Evolutionary conservation across 441 rosid genomes (phyloP).

Genomic region (Hura crepitans): DNA sequence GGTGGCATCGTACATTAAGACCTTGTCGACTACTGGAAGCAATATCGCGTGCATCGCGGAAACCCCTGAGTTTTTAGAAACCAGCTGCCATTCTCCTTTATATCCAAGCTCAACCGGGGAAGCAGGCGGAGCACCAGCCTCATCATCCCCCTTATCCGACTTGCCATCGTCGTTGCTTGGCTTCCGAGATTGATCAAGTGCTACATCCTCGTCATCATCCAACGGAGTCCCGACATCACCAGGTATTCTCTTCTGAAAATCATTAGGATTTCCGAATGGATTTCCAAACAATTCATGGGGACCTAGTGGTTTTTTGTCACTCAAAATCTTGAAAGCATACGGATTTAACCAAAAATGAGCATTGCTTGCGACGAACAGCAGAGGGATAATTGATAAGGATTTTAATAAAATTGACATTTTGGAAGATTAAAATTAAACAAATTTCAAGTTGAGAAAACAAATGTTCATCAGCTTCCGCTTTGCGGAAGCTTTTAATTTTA

Average conservation of each 20-base stretch:
- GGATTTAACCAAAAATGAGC: background rate
- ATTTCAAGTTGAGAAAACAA: background rate
- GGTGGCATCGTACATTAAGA: constrained; percentile 69
- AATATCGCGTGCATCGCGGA: constrained; percentile 74
- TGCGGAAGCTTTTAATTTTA: background rate
- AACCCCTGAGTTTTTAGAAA: constrained; percentile 50
- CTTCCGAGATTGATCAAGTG: too few species aligned
- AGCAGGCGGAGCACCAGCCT: background rate
- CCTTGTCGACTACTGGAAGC: constrained; percentile 55
- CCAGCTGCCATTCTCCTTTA: constrained; percentile 50
- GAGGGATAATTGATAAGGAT: constrained; percentile 8
- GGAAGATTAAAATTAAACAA: background rate
- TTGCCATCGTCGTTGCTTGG: too few species aligned
- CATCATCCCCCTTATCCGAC: too few species aligned
- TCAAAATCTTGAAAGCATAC: background rate
- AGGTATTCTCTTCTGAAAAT: constrained; percentile 10
- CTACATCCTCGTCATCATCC: too few species aligned
- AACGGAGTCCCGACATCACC: constrained; percentile 19
- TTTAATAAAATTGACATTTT: constrained; percentile 8
- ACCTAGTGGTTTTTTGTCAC: constrained; percentile 7
- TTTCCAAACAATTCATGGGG: constrained; percentile 31
- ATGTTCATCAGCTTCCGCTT: background rate
- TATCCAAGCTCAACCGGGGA: background rate
- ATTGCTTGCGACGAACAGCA: constrained; percentile 6
- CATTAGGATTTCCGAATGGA: constrained; percentile 29